Evolutionary conservation across 768 basidiomycete genomes (phyloP), one percentile per base, ranked within the genome.

Genomic region (Suillus luteus): DNA sequence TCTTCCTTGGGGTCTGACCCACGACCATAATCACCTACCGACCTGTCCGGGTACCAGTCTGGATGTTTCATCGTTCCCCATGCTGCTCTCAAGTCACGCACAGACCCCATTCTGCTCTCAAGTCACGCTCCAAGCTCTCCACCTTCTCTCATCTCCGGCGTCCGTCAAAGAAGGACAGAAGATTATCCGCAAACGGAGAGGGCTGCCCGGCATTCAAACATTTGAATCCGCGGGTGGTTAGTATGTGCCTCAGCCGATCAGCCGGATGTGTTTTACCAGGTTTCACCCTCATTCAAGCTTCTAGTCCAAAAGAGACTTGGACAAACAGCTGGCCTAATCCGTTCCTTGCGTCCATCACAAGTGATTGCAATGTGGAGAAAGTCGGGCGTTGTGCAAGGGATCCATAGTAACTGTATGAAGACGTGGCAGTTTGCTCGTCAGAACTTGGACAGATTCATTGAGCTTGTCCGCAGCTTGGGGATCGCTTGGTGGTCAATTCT

Each of bases 161-260:
- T 54, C 17, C 52, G 52, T 19, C 51, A 52, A 31, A 52, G 51
- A 52, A 31, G 49, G 27, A 15, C 51, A 52, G 51, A 52, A 52
- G 51, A 52, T 19, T 31, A 17, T n/a, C 52, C 52, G 2, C n/a
- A 54, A 33, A 6, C 9, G 52, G 52, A 2, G 52, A 33, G 10
- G 52, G 19, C 19, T 54, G 10, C 52, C 31, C 52, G 52, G 52
- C 12, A 35, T 54, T 35, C 31, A 54, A 51, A 27, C 5, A 54
- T 54, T 54, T 54, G 52, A 54, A 19, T 19, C 52, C 52, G 52
- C 52, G 52, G 52, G 11, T 54, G 12, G 11, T n/a, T 54, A 12
- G 11, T n/a, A 35, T 7, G 33, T 35, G 35, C 33, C 52, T 54
- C 52, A 35, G 19, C 52, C 33, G 52, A 54, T 54, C 33, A 54